Percentiles rank a stretch among this genome's conserved stretches.
Evolutionary conservation across 2,329 filamentous ascomycete species (phyloP).

Genomic region (Colletotrichum incanum): DNA sequence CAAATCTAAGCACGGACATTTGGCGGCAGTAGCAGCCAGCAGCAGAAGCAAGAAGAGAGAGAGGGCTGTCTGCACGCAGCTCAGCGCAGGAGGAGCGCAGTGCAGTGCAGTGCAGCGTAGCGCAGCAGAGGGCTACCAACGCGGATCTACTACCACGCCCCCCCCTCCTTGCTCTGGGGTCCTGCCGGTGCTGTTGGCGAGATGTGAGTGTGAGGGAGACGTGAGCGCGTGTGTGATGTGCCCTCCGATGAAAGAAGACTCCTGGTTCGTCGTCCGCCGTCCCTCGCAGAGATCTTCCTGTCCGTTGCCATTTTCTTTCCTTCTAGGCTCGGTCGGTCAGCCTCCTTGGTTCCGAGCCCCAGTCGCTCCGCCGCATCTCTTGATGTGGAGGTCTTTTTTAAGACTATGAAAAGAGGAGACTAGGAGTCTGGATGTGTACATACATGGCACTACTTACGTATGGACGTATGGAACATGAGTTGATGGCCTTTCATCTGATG

Average conservation of each 20-base stretch:
- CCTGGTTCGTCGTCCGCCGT: constrained; percentile 16
- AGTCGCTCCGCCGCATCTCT: constrained; percentile 1
- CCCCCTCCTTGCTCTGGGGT: background rate
- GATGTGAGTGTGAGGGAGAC: constrained; percentile 6
- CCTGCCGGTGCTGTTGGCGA: constrained; percentile 5
- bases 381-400: background rate
- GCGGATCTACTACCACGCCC: constrained; percentile 4
- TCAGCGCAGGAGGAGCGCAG: constrained; percentile 3
- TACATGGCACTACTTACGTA: background rate
- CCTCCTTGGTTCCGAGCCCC: constrained; percentile 37
- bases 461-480: background rate
- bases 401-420: background rate
- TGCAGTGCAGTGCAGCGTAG: constrained; percentile 14
- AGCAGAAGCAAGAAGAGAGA: background rate
- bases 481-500: background rate
- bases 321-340: constrained; percentile 36
- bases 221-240: constrained; percentile 15
- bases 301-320: constrained; percentile 16
- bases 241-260: background rate
- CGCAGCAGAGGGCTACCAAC: background rate
- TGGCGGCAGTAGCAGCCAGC: constrained; percentile 11
- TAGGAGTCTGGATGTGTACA: background rate
- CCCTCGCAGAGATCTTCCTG: constrained; percentile 19
- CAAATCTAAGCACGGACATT: constrained; percentile 44
- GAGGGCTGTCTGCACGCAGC: constrained; percentile 20